A percentile compares a stretch with the other conserved stretches of the same genome.
Evolutionary conservation across 371 early-diverging fungal genomes (phyloP).

Genomic region (Capillidium rhysosporum): DNA sequence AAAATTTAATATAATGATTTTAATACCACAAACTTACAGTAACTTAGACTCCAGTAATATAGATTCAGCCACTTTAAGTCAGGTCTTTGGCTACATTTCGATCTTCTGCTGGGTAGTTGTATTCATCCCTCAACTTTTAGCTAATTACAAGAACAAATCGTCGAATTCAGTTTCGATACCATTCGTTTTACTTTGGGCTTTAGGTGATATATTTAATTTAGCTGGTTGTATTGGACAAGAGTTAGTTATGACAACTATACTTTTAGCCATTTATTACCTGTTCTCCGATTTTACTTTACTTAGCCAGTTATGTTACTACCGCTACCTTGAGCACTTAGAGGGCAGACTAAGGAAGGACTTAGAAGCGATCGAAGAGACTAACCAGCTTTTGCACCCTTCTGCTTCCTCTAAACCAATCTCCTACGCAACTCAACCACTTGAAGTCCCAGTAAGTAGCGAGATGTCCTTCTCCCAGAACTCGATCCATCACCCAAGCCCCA

Average conservation of each 20-base stretch:
- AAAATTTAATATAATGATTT: no score
- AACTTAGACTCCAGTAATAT: no score
- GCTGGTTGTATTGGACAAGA: slow-evolving; percentile 52
- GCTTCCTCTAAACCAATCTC: neutral
- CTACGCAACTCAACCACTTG: no score
- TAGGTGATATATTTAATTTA: slow-evolving; percentile 61
- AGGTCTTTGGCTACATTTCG: slow-evolving; percentile 6
- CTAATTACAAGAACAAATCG: slow-evolving; percentile 22
- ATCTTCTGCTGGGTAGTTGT: slow-evolving; percentile 9
- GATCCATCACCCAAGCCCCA: neutral
- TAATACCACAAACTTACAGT: no score
- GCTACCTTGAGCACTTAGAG: neutral
- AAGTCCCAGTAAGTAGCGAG: neutral
- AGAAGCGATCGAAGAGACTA: neutral
- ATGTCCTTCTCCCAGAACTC: neutral
- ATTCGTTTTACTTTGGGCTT: slow-evolving; percentile 63
- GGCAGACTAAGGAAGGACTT: neutral
- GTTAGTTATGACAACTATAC: slow-evolving; percentile 43
- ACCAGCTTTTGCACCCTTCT: neutral
- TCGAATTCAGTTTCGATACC: slow-evolving; percentile 41
- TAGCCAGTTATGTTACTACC: neutral
- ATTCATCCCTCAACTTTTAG: slow-evolving; percentile 6
- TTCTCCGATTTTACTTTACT: neutral
- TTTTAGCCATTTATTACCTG: neutral
- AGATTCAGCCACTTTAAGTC: neutral